phyloP scores from a whole-genome alignment of 2,329 filamentous ascomycete species.

The Pestalotiopsis sp. region DNA sequence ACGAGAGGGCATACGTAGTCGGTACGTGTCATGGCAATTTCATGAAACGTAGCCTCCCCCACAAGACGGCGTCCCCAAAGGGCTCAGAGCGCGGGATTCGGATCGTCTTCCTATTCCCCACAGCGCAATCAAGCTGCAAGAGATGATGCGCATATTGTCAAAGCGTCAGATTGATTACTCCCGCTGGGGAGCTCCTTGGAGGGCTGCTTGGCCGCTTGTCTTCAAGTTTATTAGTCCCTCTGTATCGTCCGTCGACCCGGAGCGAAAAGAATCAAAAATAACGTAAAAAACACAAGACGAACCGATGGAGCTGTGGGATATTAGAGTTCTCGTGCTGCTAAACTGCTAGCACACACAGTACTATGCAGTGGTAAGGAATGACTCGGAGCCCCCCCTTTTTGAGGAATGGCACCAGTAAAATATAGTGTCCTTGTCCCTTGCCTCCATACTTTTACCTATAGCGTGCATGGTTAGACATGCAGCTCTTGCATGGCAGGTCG shows the following conservation, averaged over 20 bases:
- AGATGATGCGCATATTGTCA: conserved; percentile 15
- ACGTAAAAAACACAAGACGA: conserved; percentile 2
- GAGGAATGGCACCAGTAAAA: not conserved
- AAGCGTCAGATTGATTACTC: conserved; percentile 10
- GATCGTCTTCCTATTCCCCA: conserved; percentile 12
- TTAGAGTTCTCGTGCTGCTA: not conserved
- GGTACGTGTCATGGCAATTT: conserved; percentile 7
- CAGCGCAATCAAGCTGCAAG: conserved; percentile 9
- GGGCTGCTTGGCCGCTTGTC: not conserved
- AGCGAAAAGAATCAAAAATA: not conserved
- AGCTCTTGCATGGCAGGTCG: not conserved
- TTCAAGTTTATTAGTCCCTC: not conserved
- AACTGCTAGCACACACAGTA: not conserved
- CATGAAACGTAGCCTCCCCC: conserved; percentile 11
- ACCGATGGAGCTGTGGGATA: not conserved
- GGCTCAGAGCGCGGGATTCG: conserved; percentile 10
- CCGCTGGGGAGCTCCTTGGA: not conserved
- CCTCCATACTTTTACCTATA: not conserved
- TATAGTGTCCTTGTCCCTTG: not conserved
- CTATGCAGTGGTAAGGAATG: not conserved
- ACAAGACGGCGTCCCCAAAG: not conserved
- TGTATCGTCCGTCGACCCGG: not conserved
- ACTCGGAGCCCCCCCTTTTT: not conserved
- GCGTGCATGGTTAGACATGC: not conserved
- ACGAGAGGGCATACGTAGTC: conserved; percentile 5